Percentiles rank a stretch among this genome's conserved stretches.
Evolutionary conservation across 225 moss, liverwort and hornwort genomes (phyloP).

Genomic region (Pseudoscleropodium purum): DNA sequence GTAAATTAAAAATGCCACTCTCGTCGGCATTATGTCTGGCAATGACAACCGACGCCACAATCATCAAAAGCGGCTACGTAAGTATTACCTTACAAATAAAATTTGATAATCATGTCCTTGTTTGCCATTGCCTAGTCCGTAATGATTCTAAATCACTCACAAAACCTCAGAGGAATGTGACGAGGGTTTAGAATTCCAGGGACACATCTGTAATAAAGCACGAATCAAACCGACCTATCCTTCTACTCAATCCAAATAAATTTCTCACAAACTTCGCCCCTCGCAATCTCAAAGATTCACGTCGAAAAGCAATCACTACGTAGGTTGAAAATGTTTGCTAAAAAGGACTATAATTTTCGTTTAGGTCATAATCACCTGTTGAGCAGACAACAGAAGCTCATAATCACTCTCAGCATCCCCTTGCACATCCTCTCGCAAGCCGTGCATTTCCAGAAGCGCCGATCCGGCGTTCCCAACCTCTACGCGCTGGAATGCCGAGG

Average conservation of each 20-base stretch:
- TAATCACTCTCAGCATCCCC: conserved; percentile 14
- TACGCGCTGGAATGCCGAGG: conserved; percentile 20
- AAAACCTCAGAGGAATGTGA: neutral
- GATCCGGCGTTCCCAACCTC: conserved; percentile 37
- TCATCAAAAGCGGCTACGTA: neutral
- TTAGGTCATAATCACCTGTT: conserved; percentile 17
- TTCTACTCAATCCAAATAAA: neutral
- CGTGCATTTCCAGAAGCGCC: conserved; percentile 32
- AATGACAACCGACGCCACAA: neutral
- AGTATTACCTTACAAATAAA: neutral
- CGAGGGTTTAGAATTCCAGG: neutral
- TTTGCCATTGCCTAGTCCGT: neutral
- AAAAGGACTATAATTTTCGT: neutral
- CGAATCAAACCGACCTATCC: neutral
- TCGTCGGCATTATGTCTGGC: neutral
- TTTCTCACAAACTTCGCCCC: neutral
- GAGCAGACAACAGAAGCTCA: conserved; percentile 32
- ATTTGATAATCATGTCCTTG: neutral
- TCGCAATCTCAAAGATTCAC: neutral
- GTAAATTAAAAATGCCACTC: neutral
- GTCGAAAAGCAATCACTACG: neutral
- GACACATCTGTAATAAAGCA: neutral
- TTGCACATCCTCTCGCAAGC: conserved; percentile 11
- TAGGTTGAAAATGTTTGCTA: neutral
- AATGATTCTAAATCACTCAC: neutral